Evolutionary conservation across 768 basidiomycete genomes (phyloP).

Genomic region (Pleurotus ostreatus): DNA sequence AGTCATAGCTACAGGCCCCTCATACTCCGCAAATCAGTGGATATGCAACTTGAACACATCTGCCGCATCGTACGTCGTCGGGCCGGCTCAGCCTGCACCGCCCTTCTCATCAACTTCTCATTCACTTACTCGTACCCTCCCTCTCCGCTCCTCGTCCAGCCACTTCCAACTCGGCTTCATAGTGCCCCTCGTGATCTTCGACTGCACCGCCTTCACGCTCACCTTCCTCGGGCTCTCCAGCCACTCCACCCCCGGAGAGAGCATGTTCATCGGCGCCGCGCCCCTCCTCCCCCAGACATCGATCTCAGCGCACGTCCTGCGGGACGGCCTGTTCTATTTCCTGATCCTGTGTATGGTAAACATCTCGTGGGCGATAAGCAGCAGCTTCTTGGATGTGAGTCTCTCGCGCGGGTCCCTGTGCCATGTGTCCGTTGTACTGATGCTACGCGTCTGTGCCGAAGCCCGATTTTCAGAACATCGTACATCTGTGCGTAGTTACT

Average conservation of each 20-base stretch:
- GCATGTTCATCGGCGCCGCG: not conserved
- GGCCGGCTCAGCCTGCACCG: not conserved
- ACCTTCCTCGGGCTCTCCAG: not conserved
- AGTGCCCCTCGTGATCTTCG: not conserved
- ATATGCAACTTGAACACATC: constrained; percentile 1
- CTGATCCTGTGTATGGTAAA: not conserved
- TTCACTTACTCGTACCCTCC: not conserved
- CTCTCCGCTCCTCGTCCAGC: not conserved
- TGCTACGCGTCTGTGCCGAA: not conserved
- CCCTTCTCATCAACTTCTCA: not conserved
- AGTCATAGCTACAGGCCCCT: not conserved
- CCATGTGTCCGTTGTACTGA: too few species aligned
- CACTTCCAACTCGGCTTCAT: not conserved
- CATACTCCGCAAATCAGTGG: not conserved
- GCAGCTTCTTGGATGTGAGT: not conserved
- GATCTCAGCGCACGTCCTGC: not conserved
- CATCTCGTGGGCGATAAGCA: not conserved
- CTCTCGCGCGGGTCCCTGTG: too few species aligned
- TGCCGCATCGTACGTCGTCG: not conserved
- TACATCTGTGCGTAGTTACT: not conserved
- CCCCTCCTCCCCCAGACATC: not conserved
- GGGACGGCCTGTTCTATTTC: constrained; percentile 1
- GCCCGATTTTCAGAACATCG: not conserved
- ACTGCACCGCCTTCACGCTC: not conserved
- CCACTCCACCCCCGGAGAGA: not conserved